Evolutionary conservation across 2,329 filamentous ascomycete genomes (phyloP), one percentile per base, ranked within the genome.

Genomic region (Camptophora hylomeconis): DNA sequence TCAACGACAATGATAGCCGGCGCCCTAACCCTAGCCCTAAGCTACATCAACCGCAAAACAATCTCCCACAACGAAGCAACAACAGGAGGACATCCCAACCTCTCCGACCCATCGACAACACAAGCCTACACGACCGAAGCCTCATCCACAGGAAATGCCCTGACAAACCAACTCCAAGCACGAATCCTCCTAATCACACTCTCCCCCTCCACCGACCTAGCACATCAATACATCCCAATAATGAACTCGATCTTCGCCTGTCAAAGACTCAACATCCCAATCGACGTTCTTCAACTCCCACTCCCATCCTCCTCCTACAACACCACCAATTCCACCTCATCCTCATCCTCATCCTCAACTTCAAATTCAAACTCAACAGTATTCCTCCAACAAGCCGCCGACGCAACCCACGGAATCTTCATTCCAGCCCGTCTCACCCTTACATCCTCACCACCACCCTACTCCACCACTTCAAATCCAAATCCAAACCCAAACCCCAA

Each of bases 221-320:
- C 84, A 4, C 80, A 72, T 37, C 75, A 95, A 54, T 98, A 98
- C 60, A 98, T 98, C 32, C 80, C 87, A 1, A 89, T 92, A 43
- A 98, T 98, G 89, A 98, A 98, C 58, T 73, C 79, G 45, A 92
- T 95, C 37, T 98, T 98, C 56, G 89, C 89, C 2, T 89, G 87
- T 35, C 81, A 92, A 47, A 76, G 87, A 40, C 69, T 84, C 31
- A 72, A 73, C 44, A 83, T 98, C 39, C 81, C 86, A 14, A 84
- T 98, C 46, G 89, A 98, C 53, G 87, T 93, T 18, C 69, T 92
- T 36, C 80, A 92, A 41, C 65, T 98, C 5, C 38, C 40, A 26
- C 28, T 45, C 10, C 39, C 38, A 14, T 8, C 20, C 13, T 16
- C 20, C 15, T 19, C 31, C 17, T 19, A 21, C 6, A 17, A 20